Conservation (phyloP, 768 basidiomycete genomes). For the Amanita molliuscula region DNA sequence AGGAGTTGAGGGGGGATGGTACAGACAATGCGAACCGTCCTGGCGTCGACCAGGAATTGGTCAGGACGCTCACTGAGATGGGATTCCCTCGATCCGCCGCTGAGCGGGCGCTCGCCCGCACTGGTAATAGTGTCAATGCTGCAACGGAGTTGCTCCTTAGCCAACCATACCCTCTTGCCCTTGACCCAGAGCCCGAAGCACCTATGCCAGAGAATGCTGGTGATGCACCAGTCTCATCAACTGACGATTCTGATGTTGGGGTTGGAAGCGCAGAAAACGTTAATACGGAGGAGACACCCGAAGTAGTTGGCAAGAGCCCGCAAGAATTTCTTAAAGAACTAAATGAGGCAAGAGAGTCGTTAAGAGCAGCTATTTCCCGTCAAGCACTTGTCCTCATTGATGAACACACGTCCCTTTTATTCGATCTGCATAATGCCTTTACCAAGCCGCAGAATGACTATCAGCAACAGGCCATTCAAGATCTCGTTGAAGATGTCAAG, state of each 20-base stretch:
- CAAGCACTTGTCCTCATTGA: slow-evolving; percentile 76
- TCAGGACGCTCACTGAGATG: slow-evolving; percentile 89
- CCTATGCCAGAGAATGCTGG: slow-evolving; percentile 11
- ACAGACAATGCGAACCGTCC: slow-evolving; percentile 8
- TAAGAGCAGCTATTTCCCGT: slow-evolving; percentile 54
- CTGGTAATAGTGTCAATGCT: slow-evolving; percentile 79
- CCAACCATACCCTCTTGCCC: slow-evolving; percentile 69
- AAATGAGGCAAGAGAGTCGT: slow-evolving; percentile 50
- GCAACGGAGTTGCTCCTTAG: slow-evolving; percentile 83
- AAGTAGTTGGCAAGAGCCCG: slow-evolving; percentile 31
- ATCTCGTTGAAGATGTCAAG: slow-evolving; percentile 72
- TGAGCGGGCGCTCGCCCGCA: slow-evolving; percentile 72
- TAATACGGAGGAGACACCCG: slow-evolving; percentile 1
- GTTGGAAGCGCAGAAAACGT: slow-evolving; percentile 8
- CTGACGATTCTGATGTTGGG: slow-evolving; percentile 17
- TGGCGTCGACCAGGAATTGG: slow-evolving; percentile 65
- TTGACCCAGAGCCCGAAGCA: slow-evolving; percentile 45
- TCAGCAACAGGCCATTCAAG: slow-evolving; percentile 55
- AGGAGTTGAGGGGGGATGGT: slow-evolving; percentile 45
- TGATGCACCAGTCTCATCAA: slow-evolving; percentile 3
- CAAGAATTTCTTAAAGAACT: slow-evolving; percentile 62
- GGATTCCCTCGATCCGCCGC: slow-evolving; percentile 89
- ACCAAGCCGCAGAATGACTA: slow-evolving; percentile 49
- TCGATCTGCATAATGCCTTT: slow-evolving; percentile 80
- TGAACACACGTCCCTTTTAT: slow-evolving; percentile 78